Base-by-base conservation (phyloP, 805 yeast genomes). In the Candida montana region DNA sequence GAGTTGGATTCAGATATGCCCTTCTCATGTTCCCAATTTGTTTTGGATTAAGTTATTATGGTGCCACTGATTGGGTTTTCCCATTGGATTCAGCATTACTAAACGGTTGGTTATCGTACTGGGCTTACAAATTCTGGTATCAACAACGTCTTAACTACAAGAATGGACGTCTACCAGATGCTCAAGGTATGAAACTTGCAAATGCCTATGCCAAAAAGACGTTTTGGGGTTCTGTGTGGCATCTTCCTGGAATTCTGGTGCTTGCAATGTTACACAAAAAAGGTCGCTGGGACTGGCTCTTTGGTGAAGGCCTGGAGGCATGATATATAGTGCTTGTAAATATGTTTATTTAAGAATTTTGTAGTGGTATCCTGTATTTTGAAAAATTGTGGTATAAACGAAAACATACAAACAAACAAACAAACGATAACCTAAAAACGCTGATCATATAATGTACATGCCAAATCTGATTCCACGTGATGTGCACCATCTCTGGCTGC, bases 211-310 rank as follows among this genome's bases (percentile, higher is more conserved):
- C 99, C 1, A 80, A 85, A 46, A 83, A 82, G 58, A 72, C 90
- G 33, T 93, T 93, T 61, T 86, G 96, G 95, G 87, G 95, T 31
- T 83, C 95, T 21, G 96, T 93, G 1, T 79, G 91, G 80, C 98
- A 93, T 53, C 66, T 93, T 35, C 99, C 99, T 0, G 90, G 84
- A 0, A 83, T 95, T 13, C 67, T 93, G 40, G 82, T 89, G 16
- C 67, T 93, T 46, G 97, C 98, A 1, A 91, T 93, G 89, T 61
- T 93, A 39, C 98, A 93, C 63, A 93, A 93, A 64, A 82, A 82
- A 59, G 96, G 96, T 6, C 88, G 89, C 59, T 91, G 97, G 97
- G 95, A 89, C 57, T 72, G 85, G 69, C 53, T 81, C 20, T 69
- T 69, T 37, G 67, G 62, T 18, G 30, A 17, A 18, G 34, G 26